These are phyloP conservation scores for Plicaturopsis crispa DNA, from an alignment of 768 basidiomycete genomes.

Conservation along the genomic window DNA sequence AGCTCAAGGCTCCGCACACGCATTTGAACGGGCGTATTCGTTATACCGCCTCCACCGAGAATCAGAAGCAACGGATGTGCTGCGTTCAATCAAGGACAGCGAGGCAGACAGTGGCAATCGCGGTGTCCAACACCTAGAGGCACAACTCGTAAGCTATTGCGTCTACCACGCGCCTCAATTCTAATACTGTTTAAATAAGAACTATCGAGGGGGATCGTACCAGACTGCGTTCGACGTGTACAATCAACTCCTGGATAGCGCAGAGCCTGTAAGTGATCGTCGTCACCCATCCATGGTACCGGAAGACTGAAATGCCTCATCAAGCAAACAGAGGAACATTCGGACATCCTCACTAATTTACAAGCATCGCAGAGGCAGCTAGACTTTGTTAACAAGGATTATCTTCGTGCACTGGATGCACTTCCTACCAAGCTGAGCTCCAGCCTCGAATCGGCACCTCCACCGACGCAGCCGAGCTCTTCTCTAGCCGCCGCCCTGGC, in stretches of 20 bases:
- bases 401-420: slow-evolving; percentile 53
- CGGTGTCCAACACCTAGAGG: slow-evolving; percentile 73
- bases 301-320: too few species aligned
- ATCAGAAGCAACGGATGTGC: slow-evolving; percentile 49
- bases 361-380: slow-evolving; percentile 75
- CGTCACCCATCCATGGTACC: too few species aligned
- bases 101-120: slow-evolving; percentile 33
- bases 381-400: slow-evolving; percentile 74
- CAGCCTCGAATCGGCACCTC: slow-evolving; percentile 54
- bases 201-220: slow-evolving; percentile 74
- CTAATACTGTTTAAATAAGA: slow-evolving; percentile 34
- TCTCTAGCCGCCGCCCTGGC: slow-evolving; percentile 21
- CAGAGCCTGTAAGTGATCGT: slow-evolving; percentile 55
- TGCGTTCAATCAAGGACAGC: slow-evolving; percentile 39
- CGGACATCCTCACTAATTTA: slow-evolving; percentile 82
- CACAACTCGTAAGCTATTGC: slow-evolving; percentile 64
- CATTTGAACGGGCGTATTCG: slow-evolving; percentile 75
- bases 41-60: slow-evolving; percentile 80
- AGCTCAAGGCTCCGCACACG: slow-evolving; percentile 18
- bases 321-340: slow-evolving; percentile 81
- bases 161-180: slow-evolving; percentile 1
- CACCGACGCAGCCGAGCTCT: slow-evolving; percentile 31
- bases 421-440: slow-evolving; percentile 44
- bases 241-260: slow-evolving; percentile 71
- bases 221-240: slow-evolving; percentile 70